A percentile compares a stretch with the other conserved stretches of the same genome.
These are phyloP conservation scores for Hordeum marinum DNA, from an alignment of 176 grass and related monocot species.

Conservation along the genomic window DNA sequence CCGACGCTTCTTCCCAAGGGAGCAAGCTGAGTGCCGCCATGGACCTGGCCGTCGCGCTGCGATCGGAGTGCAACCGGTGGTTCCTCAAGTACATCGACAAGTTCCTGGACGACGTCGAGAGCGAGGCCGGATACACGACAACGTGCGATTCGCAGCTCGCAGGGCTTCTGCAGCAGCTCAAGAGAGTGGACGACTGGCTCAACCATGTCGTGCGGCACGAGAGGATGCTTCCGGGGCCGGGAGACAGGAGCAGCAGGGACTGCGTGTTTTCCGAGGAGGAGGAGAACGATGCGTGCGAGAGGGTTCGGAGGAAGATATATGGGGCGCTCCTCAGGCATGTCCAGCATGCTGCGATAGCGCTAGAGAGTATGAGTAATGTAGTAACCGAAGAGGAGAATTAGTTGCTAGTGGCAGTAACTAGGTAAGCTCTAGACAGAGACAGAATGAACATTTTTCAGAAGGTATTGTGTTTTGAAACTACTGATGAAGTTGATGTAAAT, in stretches of 20 bases:
- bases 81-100: slow-evolving; percentile 84
- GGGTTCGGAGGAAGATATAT: slow-evolving; percentile 75
- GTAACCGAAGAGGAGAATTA: slow-evolving; percentile 57
- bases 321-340: slow-evolving; percentile 64
- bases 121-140: not conserved
- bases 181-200: slow-evolving; percentile 86
- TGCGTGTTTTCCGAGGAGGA: slow-evolving; percentile 54
- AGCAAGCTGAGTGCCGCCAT: slow-evolving; percentile 26
- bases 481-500: not conserved
- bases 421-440: not conserved
- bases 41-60: slow-evolving; percentile 39
- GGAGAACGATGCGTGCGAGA: slow-evolving; percentile 64
- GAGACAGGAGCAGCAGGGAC: slow-evolving; percentile 45
- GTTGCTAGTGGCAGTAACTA: not conserved
- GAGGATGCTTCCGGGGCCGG: not conserved
- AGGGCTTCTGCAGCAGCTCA: slow-evolving; percentile 67
- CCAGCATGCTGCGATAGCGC: slow-evolving; percentile 54
- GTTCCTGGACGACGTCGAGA: slow-evolving; percentile 62
- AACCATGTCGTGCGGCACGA: slow-evolving; percentile 50
- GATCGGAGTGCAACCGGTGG: slow-evolving; percentile 56
- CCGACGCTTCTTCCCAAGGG: slow-evolving; percentile 32
- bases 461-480: not conserved
- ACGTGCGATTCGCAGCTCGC: slow-evolving; percentile 46
- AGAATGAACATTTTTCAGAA: not conserved
- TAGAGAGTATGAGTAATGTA: slow-evolving; percentile 46